Evolutionary conservation across 1,284 basidiomycete genomes (phyloP).

Genomic region (Tilletiaria anomala): DNA sequence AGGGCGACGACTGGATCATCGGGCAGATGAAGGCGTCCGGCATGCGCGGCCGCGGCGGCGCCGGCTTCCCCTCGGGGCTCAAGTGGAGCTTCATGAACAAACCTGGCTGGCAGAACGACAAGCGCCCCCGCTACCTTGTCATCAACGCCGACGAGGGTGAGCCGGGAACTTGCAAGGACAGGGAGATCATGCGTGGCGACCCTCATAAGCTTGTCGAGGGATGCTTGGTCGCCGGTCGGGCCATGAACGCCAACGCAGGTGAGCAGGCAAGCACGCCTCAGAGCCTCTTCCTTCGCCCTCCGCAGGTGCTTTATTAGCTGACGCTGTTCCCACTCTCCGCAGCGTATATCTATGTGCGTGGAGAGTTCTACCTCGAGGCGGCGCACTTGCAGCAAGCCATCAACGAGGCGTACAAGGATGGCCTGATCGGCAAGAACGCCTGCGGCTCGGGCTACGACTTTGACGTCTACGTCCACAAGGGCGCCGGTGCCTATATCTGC

Average conservation of each 20-base stretch:
- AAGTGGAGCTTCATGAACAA: slow-evolving; percentile 99
- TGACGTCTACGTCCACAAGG: slow-evolving; percentile 92
- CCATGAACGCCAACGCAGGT: slow-evolving; percentile 87
- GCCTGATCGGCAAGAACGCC: slow-evolving; percentile 81
- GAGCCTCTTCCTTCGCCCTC: not conserved
- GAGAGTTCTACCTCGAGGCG: slow-evolving; percentile 93
- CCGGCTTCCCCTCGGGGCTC: slow-evolving; percentile 89
- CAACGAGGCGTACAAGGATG: slow-evolving; percentile 79
- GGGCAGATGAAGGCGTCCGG: slow-evolving; percentile 91
- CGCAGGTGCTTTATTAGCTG: not conserved
- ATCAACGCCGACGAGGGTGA: slow-evolving; percentile 98
- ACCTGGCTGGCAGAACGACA: slow-evolving; percentile 91
- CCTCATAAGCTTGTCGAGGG: slow-evolving; percentile 97
- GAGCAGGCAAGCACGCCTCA: not conserved
- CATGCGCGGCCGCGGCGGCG: slow-evolving; percentile 85
- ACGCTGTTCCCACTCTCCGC: slow-evolving; percentile 2
- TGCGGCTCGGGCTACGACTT: slow-evolving; percentile 85
- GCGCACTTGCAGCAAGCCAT: slow-evolving; percentile 86
- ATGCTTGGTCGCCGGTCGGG: slow-evolving; percentile 90
- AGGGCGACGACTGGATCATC: slow-evolving; percentile 96
- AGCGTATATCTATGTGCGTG: slow-evolving; percentile 97
- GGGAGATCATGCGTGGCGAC: slow-evolving; percentile 92
- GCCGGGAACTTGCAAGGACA: slow-evolving; percentile 97
- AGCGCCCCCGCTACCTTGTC: slow-evolving; percentile 81
- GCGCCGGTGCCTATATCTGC: slow-evolving; percentile 95